A percentile compares a stretch with the other conserved stretches of the same genome.
phyloP scores from a whole-genome alignment of 148 eudicot genomes.

The Rhododendron molle region DNA sequence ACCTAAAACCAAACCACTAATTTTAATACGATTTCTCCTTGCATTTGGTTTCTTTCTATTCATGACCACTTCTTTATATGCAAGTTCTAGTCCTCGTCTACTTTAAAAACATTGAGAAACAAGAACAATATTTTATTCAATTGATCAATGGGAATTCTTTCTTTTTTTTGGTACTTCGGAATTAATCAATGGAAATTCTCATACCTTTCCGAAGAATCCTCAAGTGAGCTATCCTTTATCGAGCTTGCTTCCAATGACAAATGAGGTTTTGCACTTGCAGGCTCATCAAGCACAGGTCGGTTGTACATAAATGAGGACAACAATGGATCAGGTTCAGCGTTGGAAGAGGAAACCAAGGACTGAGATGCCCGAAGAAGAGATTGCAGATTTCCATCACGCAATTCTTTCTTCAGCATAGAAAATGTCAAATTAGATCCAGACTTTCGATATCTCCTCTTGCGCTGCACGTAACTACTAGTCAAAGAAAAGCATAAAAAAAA shows the following conservation, averaged over 20 bases:
- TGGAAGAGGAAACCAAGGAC: slow-evolving; percentile 39
- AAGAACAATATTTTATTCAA: neutral
- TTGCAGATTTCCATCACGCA: slow-evolving; percentile 65
- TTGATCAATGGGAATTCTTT: neutral
- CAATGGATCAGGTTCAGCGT: slow-evolving; percentile 73
- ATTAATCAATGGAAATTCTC: neutral
- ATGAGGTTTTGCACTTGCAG: slow-evolving; percentile 32
- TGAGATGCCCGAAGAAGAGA: slow-evolving; percentile 69
- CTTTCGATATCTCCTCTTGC: slow-evolving; percentile 69
- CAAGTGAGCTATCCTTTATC: slow-evolving; percentile 23
- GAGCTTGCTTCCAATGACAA: slow-evolving; percentile 34
- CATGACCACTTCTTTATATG: neutral
- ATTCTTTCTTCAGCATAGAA: slow-evolving; percentile 56
- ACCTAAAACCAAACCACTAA: neutral
- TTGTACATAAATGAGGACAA: slow-evolving; percentile 73
- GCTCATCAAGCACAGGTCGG: slow-evolving; percentile 41
- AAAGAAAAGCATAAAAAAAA: slow-evolving; percentile 35
- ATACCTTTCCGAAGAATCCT: slow-evolving; percentile 50
- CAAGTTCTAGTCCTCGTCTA: neutral
- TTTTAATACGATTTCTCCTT: neutral
- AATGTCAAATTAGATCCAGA: slow-evolving; percentile 58
- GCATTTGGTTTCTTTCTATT: neutral
- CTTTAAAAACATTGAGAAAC: neutral
- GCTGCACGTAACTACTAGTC: slow-evolving; percentile 69
- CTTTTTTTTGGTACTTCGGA: neutral